Percentiles rank a stretch among this genome's conserved stretches.
Evolutionary conservation across 2,329 filamentous ascomycete genomes (phyloP).

Genomic region (Dactylellina drechsleri): DNA sequence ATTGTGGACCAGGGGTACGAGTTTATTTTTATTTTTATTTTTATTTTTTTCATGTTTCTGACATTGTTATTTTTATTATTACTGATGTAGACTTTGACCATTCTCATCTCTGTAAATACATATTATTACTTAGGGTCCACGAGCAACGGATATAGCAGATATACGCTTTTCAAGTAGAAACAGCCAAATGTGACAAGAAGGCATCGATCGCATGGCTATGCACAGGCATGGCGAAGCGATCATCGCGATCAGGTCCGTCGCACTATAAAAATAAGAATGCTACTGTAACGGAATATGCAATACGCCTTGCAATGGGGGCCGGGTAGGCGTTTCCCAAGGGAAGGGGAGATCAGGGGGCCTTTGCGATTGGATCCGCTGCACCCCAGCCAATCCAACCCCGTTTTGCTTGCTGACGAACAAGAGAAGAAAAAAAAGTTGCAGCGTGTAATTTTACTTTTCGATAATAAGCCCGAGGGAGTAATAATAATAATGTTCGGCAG

Average conservation of each 20-base stretch:
- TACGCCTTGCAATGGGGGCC: no score
- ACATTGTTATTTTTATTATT: conserved; percentile 9
- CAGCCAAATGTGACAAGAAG: background rate
- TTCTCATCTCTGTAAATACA: conserved; percentile 44
- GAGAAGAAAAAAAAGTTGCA: conserved; percentile 5
- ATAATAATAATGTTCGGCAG: no score
- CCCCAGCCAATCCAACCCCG: conserved; percentile 36
- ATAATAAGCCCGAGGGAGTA: no score
- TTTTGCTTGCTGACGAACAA: conserved; percentile 32
- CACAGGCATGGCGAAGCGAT: background rate
- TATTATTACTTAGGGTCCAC: background rate
- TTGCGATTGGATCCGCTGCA: conserved; percentile 19
- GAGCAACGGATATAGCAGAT: background rate
- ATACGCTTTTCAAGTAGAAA: background rate
- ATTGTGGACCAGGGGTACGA: conserved; percentile 22
- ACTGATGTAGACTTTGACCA: background rate
- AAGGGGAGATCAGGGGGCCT: conserved; percentile 26
- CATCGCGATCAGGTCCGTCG: background rate
- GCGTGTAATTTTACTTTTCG: conserved; percentile 31
- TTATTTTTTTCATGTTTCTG: conserved; percentile 17
- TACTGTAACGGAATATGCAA: no score
- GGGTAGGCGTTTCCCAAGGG: no score
- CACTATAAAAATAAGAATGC: background rate
- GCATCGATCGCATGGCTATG: background rate
- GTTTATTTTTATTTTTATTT: conserved; percentile 20